phyloP scores from a whole-genome alignment of 306 rosid genomes.

The Delonix regia region DNA sequence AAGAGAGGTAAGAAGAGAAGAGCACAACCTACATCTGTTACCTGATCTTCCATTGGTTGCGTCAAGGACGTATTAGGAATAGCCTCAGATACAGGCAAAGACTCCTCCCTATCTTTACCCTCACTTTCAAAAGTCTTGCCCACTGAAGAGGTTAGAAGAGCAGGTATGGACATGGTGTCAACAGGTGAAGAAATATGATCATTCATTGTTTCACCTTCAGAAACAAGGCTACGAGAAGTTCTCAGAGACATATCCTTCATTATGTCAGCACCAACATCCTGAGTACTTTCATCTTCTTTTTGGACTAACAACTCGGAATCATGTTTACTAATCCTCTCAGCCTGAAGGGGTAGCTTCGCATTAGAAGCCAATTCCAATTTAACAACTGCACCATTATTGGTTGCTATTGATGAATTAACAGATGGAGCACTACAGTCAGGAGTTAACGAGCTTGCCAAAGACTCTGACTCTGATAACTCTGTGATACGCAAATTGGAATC shows the following conservation, averaged over 20 bases:
- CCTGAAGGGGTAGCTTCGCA: conserved; percentile 41
- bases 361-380: conserved; percentile 41
- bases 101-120: conserved; percentile 33
- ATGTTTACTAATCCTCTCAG: conserved; percentile 42
- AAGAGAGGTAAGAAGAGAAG: conserved; percentile 39
- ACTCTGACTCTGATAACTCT: conserved; percentile 47
- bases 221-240: conserved; percentile 37
- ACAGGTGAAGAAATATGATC: conserved; percentile 37
- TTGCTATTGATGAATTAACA: conserved; percentile 36
- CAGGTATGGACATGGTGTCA: conserved; percentile 37
- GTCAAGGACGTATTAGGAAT: conserved; percentile 45
- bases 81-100: conserved; percentile 41
- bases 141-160: conserved; percentile 39
- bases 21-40: conserved; percentile 93
- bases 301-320: conserved; percentile 38
- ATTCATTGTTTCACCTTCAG: conserved; percentile 41
- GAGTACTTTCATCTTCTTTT: conserved; percentile 41
- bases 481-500: conserved; percentile 39
- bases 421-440: conserved; percentile 41
- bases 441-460: conserved; percentile 41
- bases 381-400: conserved; percentile 29
- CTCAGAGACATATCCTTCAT: conserved; percentile 14
- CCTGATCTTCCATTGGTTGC: conserved; percentile 80
- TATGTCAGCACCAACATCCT: conserved; percentile 38
- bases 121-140: conserved; percentile 39